Evolutionary conservation across 1,284 basidiomycete genomes (phyloP).

Genomic region (Cryptococcus sp.): DNA sequence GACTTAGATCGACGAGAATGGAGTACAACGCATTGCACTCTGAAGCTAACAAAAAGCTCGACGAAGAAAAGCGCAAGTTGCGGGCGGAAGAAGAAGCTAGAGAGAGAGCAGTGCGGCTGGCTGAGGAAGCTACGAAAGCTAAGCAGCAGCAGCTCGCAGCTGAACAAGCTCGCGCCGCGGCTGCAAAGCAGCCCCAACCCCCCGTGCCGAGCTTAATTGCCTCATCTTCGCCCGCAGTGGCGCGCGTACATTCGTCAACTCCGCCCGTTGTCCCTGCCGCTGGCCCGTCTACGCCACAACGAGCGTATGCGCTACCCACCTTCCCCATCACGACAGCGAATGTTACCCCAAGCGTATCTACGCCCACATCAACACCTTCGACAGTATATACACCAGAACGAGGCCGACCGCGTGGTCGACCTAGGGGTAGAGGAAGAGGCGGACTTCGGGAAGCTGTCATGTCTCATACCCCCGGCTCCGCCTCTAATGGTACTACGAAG

Average conservation of each 20-base stretch:
- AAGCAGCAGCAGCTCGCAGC: no score
- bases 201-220: not conserved
- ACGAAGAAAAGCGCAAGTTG: slow-evolving; percentile 11
- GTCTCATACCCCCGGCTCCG: slow-evolving; percentile 4
- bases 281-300: not conserved
- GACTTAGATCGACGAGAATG: slow-evolving; percentile 14
- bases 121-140: slow-evolving; percentile 1
- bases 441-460: slow-evolving; percentile 5
- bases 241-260: not conserved
- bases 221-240: not conserved
- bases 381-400: slow-evolving; percentile 3
- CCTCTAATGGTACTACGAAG: not conserved
- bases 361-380: not conserved
- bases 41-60: slow-evolving; percentile 12
- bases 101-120: slow-evolving; percentile 4
- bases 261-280: no score
- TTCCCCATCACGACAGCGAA: no score
- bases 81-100: slow-evolving; percentile 9
- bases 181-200: not conserved
- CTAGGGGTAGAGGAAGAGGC: slow-evolving; percentile 20
- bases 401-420: slow-evolving; percentile 13
- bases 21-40: slow-evolving; percentile 23
- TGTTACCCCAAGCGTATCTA: not conserved
- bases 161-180: not conserved
- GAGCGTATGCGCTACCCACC: not conserved